A percentile compares a stretch with the other conserved stretches of the same genome.
Evolutionary conservation across 106 monocot genomes (phyloP).

Genomic region (Chionographis japonica): DNA sequence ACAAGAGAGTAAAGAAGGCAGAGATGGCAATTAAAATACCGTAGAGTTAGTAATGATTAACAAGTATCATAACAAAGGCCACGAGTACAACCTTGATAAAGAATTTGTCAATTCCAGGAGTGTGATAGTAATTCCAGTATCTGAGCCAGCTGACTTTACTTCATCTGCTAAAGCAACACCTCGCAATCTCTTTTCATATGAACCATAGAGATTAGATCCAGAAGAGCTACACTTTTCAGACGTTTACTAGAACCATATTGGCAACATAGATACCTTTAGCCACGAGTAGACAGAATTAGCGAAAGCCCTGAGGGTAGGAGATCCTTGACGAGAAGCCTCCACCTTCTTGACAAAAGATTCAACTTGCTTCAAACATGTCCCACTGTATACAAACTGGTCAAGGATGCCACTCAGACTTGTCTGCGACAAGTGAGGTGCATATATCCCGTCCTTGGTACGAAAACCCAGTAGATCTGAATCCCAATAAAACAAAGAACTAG

Average conservation of each 20-base stretch:
- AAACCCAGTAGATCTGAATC: slow-evolving; percentile 29
- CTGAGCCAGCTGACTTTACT: slow-evolving; percentile 20
- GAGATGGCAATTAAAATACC: not conserved
- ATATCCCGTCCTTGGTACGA: slow-evolving; percentile 47
- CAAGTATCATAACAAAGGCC: not conserved
- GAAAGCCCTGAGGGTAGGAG: slow-evolving; percentile 77
- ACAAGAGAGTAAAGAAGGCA: no score
- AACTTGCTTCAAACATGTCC: slow-evolving; percentile 73
- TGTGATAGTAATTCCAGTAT: slow-evolving; percentile 38
- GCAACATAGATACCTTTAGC: slow-evolving; percentile 53
- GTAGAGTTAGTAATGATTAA: not conserved
- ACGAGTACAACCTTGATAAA: slow-evolving; percentile 56
- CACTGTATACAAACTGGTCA: slow-evolving; percentile 54
- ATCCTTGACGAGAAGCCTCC: slow-evolving; percentile 25
- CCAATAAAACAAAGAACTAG: slow-evolving; percentile 64
- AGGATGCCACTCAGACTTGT: slow-evolving; percentile 46
- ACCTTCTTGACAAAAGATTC: slow-evolving; percentile 69
- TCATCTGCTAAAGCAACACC: slow-evolving; percentile 66
- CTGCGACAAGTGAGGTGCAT: slow-evolving; percentile 63
- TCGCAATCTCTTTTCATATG: slow-evolving; percentile 53
- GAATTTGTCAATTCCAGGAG: slow-evolving; percentile 59
- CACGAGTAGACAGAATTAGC: slow-evolving; percentile 63
- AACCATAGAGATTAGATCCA: slow-evolving; percentile 9
- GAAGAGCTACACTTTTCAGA: not conserved
- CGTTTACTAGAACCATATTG: not conserved